Evolutionary conservation across 2,329 filamentous ascomycete species (phyloP).

Genomic region (Fusarium nygamai): DNA sequence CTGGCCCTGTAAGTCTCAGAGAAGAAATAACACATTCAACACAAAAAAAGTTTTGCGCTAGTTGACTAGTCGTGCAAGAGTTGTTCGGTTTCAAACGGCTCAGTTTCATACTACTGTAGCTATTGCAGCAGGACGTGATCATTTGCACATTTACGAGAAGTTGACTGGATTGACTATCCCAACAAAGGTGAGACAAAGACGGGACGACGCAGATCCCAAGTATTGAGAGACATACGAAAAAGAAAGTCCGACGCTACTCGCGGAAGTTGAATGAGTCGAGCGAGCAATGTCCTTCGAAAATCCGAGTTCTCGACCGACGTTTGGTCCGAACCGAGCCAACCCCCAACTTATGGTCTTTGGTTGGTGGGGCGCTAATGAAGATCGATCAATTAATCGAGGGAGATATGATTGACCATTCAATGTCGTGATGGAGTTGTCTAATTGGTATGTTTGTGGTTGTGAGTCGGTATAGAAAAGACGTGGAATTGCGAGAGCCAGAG

Average conservation of each 20-base stretch:
- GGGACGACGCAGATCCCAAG: background rate
- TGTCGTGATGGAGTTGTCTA: background rate
- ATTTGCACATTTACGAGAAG: conserved; percentile 14
- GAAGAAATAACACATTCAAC: background rate
- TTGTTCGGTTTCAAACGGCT: conserved; percentile 21
- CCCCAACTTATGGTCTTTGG: conserved; percentile 6
- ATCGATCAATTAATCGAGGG: background rate
- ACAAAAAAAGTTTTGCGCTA: conserved; percentile 1
- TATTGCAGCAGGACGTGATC: background rate
- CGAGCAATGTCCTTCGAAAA: conserved; percentile 12
- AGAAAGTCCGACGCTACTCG: conserved; percentile 5
- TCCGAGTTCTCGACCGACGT: conserved; percentile 26
- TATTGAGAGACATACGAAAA: background rate
- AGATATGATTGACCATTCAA: background rate
- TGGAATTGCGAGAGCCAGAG: background rate
- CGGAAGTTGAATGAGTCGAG: background rate
- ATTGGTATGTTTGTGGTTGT: background rate
- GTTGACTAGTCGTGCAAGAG: background rate
- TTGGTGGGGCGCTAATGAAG: conserved; percentile 1
- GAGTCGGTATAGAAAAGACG: background rate
- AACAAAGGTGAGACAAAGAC: background rate
- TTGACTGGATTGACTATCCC: background rate
- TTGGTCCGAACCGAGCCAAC: conserved; percentile 21
- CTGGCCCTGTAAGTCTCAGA: background rate
- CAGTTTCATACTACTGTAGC: conserved; percentile 1